A percentile compares a stretch with the other conserved stretches of the same genome.
These are phyloP conservation scores for Paramecium caudatum DNA, from an alignment of 73 alveolate species.

Conservation along the genomic window DNA sequence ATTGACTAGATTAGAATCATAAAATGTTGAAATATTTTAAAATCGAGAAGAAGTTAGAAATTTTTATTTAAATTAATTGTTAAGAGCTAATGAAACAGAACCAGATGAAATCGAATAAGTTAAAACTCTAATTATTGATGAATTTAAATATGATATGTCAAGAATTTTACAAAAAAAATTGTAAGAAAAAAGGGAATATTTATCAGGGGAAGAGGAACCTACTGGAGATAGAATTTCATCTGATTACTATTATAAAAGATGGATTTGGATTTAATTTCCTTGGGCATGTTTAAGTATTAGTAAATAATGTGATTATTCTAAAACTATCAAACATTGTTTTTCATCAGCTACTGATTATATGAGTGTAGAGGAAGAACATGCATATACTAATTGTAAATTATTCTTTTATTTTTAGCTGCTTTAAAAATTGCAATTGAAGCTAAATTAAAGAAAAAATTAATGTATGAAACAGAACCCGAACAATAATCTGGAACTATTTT, in stretches of 20 bases:
- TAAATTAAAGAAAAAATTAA: constrained; percentile 76
- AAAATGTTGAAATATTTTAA: constrained; percentile 70
- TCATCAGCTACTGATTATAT: constrained; percentile 80
- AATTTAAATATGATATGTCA: constrained; percentile 22
- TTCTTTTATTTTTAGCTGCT: constrained; percentile 59
- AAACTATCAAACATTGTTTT: constrained; percentile 76
- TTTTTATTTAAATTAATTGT: constrained; percentile 65
- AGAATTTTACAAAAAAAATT: not conserved
- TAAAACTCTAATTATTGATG: constrained; percentile 21
- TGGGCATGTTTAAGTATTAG: constrained; percentile 84
- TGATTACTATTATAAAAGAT: constrained; percentile 84
- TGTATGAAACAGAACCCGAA: constrained; percentile 63
- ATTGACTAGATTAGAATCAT: constrained; percentile 49
- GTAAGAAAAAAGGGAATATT: constrained; percentile 1
- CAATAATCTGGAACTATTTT: constrained; percentile 11
- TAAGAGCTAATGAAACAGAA: constrained; percentile 60
- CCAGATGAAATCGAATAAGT: constrained; percentile 55
- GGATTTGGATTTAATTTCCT: constrained; percentile 88
- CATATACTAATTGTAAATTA: constrained; percentile 76
- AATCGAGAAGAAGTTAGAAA: constrained; percentile 72
- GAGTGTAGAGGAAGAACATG: constrained; percentile 84
- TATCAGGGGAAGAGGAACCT: constrained; percentile 39
- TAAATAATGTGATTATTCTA: constrained; percentile 77
- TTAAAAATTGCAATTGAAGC: constrained; percentile 82
- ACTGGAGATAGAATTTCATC: constrained; percentile 74